Evolutionary conservation across 2,329 filamentous ascomycete species (phyloP).

Genomic region (Lachnellula subtilissima): DNA sequence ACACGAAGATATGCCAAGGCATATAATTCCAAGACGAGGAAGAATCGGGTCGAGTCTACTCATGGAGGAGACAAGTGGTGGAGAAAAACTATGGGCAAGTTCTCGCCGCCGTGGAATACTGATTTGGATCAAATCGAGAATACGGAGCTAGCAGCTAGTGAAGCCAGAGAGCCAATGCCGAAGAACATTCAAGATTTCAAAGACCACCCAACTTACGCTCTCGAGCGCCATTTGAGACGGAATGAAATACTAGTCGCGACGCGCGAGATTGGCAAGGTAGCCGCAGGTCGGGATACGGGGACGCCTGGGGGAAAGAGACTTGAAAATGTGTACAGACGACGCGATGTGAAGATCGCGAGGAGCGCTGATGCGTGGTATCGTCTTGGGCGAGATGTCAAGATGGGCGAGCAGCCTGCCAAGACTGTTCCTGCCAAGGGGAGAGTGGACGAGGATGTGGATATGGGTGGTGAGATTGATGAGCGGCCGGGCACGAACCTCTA

Average conservation of each 20-base stretch:
- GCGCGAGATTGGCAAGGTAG: conserved; percentile 71
- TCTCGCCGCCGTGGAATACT: conserved; percentile 37
- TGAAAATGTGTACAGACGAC: conserved; percentile 77
- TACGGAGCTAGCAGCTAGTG: conserved; percentile 64
- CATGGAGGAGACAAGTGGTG: conserved; percentile 50
- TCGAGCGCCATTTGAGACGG: conserved; percentile 77
- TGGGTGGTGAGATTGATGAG: conserved; percentile 38
- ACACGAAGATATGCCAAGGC: conserved; percentile 83
- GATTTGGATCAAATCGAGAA: conserved; percentile 83
- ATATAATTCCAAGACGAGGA: conserved; percentile 86
- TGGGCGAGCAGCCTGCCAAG: conserved; percentile 78
- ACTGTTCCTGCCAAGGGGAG: conserved; percentile 49
- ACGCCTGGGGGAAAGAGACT: conserved; percentile 37
- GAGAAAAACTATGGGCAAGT: conserved; percentile 46
- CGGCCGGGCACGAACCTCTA: conserved; percentile 54
- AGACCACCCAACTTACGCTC: conserved; percentile 74
- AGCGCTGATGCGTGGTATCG: conserved; percentile 90
- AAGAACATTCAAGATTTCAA: conserved; percentile 84
- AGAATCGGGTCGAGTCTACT: conserved; percentile 66
- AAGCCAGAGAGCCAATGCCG: conserved; percentile 77
- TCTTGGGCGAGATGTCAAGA: conserved; percentile 71
- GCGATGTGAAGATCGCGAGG: conserved; percentile 72
- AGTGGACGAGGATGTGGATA: conserved; percentile 33
- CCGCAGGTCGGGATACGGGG: conserved; percentile 52
- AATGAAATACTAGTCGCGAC: conserved; percentile 74